Percentiles rank a stretch among this genome's conserved stretches.
phyloP scores from a whole-genome alignment of 805 yeast genomes.

The Candida vartiovaarae region DNA sequence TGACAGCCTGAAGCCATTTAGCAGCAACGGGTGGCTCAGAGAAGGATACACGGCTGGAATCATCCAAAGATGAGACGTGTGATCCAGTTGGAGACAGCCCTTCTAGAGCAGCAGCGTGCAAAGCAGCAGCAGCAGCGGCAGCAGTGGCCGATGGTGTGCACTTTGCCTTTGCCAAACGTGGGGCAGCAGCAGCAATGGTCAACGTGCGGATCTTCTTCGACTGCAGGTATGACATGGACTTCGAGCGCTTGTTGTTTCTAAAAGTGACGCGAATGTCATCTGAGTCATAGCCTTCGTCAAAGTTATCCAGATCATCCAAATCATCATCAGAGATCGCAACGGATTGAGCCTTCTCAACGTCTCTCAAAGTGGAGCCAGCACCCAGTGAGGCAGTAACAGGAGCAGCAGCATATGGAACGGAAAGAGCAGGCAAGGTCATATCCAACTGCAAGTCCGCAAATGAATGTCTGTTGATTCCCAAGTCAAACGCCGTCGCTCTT shows the following conservation, averaged over 20 bases:
- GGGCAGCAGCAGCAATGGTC: constrained; percentile 82
- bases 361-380: constrained; percentile 14
- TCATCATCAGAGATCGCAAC: constrained; percentile 34
- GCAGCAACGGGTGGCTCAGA: constrained; percentile 33
- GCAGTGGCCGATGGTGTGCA: constrained; percentile 57
- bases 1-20: constrained; percentile 66
- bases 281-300: constrained; percentile 26
- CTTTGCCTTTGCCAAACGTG: constrained; percentile 62
- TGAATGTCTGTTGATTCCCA: constrained; percentile 35
- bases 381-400: constrained; percentile 69
- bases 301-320: constrained; percentile 37
- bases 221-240: constrained; percentile 52
- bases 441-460: constrained; percentile 31
- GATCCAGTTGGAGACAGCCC: constrained; percentile 38
- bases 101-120: constrained; percentile 59
- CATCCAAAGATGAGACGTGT: constrained; percentile 22
- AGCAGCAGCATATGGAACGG: constrained; percentile 66
- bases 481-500: constrained; percentile 47
- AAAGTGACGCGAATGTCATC: constrained; percentile 36
- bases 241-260: constrained; percentile 48
- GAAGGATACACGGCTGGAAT: constrained; percentile 1
- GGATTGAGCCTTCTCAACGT: neutral
- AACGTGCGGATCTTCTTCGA: constrained; percentile 39
- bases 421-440: constrained; percentile 34
- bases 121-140: constrained; percentile 69